Conservation (phyloP, 2,329 filamentous ascomycete genomes). For the Aspergillus transmontanensis region DNA sequence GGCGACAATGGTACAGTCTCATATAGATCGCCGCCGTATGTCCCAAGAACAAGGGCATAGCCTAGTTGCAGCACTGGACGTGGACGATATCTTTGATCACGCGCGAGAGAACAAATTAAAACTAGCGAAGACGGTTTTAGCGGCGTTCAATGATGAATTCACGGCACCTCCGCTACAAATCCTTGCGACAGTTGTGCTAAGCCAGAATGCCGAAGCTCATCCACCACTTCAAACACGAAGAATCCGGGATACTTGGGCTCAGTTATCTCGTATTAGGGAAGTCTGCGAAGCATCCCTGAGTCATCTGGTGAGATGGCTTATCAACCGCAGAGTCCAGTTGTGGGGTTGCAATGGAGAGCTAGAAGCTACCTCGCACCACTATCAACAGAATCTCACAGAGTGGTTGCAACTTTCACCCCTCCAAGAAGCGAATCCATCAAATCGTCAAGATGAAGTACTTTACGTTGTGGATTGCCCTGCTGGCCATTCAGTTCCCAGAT, state of each 20-base stretch:
- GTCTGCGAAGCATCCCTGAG: slow-evolving; percentile 20
- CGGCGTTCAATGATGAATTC: slow-evolving; percentile 26
- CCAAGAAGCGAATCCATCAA: slow-evolving; percentile 5
- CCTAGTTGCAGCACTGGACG: slow-evolving; percentile 14
- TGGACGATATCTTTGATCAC: slow-evolving; percentile 22
- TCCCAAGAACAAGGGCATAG: slow-evolving; percentile 25
- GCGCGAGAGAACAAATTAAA: slow-evolving; percentile 23
- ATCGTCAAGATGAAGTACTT: slow-evolving; percentile 10
- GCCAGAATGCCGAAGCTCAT: slow-evolving; percentile 19
- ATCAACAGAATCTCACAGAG: slow-evolving; percentile 30
- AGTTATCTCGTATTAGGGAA: slow-evolving; percentile 18
- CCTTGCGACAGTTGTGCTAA: slow-evolving; percentile 23
- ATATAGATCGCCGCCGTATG: slow-evolving; percentile 34
- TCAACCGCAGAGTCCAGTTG: slow-evolving; percentile 29
- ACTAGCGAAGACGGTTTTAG: slow-evolving; percentile 23
- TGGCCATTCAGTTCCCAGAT: slow-evolving; percentile 34
- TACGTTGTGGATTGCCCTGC: slow-evolving; percentile 40
- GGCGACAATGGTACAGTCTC: slow-evolving; percentile 36
- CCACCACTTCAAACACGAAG: slow-evolving; percentile 23
- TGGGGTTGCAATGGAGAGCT: slow-evolving; percentile 31
- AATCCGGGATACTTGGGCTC: slow-evolving; percentile 23
- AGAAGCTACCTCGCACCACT: slow-evolving; percentile 27
- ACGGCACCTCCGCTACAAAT: slow-evolving; percentile 22
- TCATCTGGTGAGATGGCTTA: slow-evolving; percentile 27
- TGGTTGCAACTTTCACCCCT: slow-evolving; percentile 31